Evolutionary conservation across 768 basidiomycete genomes (phyloP), one percentile per base, ranked within the genome.

Genomic region (Lentinus brumalis): DNA sequence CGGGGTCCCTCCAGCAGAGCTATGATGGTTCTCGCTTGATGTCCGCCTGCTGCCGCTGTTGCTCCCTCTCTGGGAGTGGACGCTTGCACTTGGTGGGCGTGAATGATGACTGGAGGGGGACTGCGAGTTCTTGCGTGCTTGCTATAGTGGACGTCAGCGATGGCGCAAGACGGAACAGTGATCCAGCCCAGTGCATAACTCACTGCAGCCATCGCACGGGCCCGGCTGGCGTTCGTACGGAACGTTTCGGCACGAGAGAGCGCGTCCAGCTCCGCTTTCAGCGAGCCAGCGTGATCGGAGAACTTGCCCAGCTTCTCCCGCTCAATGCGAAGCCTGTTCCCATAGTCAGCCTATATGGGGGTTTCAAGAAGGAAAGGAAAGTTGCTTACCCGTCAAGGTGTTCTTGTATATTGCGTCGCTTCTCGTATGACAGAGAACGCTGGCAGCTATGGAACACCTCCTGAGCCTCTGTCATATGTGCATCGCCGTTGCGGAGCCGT

Each of bases 401-500:
- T 8, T 26, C 31, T 26, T 60, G 30, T 12, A 53, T n/a, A 11
- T 29, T 14, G 29, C 18, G 44, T 44, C 47, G 29, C 15, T 32
- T 41, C 21, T 54, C 38, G n/a, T 35, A 30, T 30, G 45, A 30
- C 15, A 60, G 12, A 2, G 46, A 50, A 11, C 10, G 21, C 3
- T 49, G 32, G 16, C 45, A 50, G 46, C 32, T 16, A 1, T 21
- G 44, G 53, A 60, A 50, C 5, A 60, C 26, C 16, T 45, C 44
- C 15, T 26, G 35, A 21, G 53, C 39, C 29, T 60, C 53, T 4
- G 26, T 15, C 9, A 60, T 45, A 29, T 42, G 46, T 4, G 18
- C 47, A 30, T 49, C 30, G 45, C 59, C 59, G 32, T 53, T 44
- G n/a, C 45, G 59, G 6, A 60, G 44, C 50, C 59, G 52, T 11